These are phyloP conservation scores for Hypoxylon sp. DNA, from an alignment of 2,329 filamentous ascomycete species.

Conservation along the genomic window DNA sequence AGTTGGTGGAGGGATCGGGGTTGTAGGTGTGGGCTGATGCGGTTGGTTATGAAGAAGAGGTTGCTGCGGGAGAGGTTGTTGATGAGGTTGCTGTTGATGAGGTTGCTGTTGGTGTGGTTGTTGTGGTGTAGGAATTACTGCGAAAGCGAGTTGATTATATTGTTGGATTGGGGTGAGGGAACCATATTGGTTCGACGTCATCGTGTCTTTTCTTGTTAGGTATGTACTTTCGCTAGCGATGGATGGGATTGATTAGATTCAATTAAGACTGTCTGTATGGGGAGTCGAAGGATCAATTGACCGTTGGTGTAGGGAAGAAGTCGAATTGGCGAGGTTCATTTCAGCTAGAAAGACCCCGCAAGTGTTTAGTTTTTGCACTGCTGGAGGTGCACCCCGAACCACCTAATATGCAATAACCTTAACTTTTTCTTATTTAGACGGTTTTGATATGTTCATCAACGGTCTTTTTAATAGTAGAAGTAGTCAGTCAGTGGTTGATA, in stretches of 20 bases:
- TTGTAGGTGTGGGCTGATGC: constrained; percentile 19
- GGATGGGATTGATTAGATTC: constrained; percentile 9
- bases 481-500: background rate
- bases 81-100: constrained; percentile 17
- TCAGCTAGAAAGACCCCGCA: background rate
- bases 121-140: constrained; percentile 19
- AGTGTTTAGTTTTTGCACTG: background rate
- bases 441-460: constrained; percentile 21
- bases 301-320: constrained; percentile 37
- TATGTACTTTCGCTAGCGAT: background rate
- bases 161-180: constrained; percentile 45
- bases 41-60: constrained; percentile 23
- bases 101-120: constrained; percentile 15
- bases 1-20: constrained; percentile 1
- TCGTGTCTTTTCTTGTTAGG: constrained; percentile 24
- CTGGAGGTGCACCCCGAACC: background rate
- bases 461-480: constrained; percentile 1
- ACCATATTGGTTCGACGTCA: constrained; percentile 48
- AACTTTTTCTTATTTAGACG: constrained; percentile 40
- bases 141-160: constrained; percentile 43
- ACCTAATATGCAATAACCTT: constrained; percentile 32
- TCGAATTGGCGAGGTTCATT: constrained; percentile 3
- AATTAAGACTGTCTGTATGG: constrained; percentile 34
- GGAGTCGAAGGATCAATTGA: constrained; percentile 22
- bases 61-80: constrained; percentile 15